Percentiles rank a stretch among this genome's conserved stretches.
Evolutionary conservation across 2,329 filamentous ascomycete genomes (phyloP).

Genomic region (Fusarium palustre): DNA sequence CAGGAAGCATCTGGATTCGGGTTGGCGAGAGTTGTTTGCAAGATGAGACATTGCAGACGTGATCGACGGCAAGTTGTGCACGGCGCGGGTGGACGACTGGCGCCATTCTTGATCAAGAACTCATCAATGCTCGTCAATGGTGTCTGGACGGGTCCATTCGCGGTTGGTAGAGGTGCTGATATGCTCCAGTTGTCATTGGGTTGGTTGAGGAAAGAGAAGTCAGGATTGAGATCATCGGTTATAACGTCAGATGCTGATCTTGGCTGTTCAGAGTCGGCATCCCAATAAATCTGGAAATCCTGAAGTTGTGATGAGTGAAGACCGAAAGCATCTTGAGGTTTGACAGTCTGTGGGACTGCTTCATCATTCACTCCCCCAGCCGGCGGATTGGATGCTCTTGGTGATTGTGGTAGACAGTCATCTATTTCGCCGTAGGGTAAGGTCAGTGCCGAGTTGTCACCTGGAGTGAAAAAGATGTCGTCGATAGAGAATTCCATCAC

Average conservation of each 20-base stretch:
- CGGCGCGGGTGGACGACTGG: slow-evolving; percentile 56
- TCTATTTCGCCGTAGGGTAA: slow-evolving; percentile 36
- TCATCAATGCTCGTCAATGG: slow-evolving; percentile 50
- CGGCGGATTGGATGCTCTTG: slow-evolving; percentile 24
- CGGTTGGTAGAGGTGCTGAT: slow-evolving; percentile 4
- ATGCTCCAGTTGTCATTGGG: slow-evolving; percentile 24
- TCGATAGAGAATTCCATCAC: slow-evolving; percentile 42
- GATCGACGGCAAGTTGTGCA: slow-evolving; percentile 59
- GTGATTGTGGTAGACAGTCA: slow-evolving; percentile 26
- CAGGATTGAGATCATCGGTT: slow-evolving; percentile 4
- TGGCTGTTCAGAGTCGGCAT: slow-evolving; percentile 36
- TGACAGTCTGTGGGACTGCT: slow-evolving; percentile 4
- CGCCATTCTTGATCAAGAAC: slow-evolving; percentile 56
- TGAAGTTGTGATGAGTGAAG: background rate
- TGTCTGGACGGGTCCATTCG: slow-evolving; percentile 1
- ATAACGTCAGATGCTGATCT: slow-evolving; percentile 11
- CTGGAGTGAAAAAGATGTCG: slow-evolving; percentile 39
- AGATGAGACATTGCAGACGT: slow-evolving; percentile 61
- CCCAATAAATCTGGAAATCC: slow-evolving; percentile 34
- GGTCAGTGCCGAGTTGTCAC: slow-evolving; percentile 28
- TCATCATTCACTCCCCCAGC: background rate
- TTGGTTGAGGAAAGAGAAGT: slow-evolving; percentile 42
- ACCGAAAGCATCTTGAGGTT: slow-evolving; percentile 13
- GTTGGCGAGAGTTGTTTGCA: slow-evolving; percentile 60
- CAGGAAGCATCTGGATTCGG: slow-evolving; percentile 60